Evolutionary conservation across 139 green algal species (phyloP), one percentile per base, ranked within the genome.

Genomic region (Yamagishiella unicocca): DNA sequence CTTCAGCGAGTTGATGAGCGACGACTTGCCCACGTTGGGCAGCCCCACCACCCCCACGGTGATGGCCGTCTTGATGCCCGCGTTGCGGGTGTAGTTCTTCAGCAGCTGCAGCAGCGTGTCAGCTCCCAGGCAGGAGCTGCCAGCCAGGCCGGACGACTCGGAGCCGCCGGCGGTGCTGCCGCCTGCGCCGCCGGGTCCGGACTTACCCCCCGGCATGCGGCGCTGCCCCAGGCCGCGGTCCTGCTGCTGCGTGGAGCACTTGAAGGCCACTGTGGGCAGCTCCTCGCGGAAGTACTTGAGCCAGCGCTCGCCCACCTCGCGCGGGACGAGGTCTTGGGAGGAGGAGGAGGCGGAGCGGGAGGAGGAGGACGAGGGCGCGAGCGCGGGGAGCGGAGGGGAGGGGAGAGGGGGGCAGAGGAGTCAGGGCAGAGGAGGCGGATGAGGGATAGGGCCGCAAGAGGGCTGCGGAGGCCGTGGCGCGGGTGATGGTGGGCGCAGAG

Each of bases 21-120:
- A 98, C 17, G 88, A 96, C 93, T 99, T 99, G 89, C 98, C 98
- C 46, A 99, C 98, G 87, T 99, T 99, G 33, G 98, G 98, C 80
- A 99, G 93, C 9, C 98, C 98, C 58, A 99, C 95, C 42, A 99
- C 93, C 21, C 98, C 98, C 24, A 99, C 98, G 0, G 98, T 99
- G 90, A 99, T 98, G 35, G 95, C 88, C 33, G 95, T 98, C 92
- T 99, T 99, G 40, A 98, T 89, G 64, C 93, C 91, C n/a, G 58
- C 68, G 71, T 93, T 94, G 62, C 97, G 93, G 1, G 96, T 94
- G 84, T 99, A 99, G 89, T 99, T 99, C 88, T 99, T 99, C 12
- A 99, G 92, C 90, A 99, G 94, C 90, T 99, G 96, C 82, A 99
- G 90, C 88, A 99, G 95, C 22, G 95, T 98, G 83, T 99, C 97